Evolutionary conservation across 2,329 filamentous ascomycete genomes (phyloP).

Genomic region (Fusarium torulosum): DNA sequence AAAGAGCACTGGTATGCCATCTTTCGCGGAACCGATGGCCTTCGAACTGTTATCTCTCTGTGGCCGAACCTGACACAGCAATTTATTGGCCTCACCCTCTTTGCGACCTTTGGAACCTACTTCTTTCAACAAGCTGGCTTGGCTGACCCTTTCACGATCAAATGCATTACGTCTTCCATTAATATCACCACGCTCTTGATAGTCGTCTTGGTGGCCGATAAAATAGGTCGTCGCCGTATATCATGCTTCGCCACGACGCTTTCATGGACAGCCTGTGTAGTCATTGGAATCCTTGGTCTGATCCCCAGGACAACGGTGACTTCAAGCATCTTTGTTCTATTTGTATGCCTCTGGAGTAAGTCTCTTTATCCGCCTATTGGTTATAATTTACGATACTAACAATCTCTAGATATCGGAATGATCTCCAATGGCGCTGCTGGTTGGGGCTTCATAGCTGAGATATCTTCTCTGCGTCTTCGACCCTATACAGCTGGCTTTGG

Average conservation of each 20-base stretch:
- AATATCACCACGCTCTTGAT: constrained; percentile 30
- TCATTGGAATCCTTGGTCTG: not conserved
- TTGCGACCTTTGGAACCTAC: constrained; percentile 64
- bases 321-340: constrained; percentile 16
- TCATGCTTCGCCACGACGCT: not conserved
- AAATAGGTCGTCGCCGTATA: not conserved
- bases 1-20: not conserved
- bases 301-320: not conserved
- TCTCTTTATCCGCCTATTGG: accelerated
- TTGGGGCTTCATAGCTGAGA: constrained; percentile 53
- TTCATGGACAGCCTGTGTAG: not conserved
- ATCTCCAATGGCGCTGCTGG: constrained; percentile 33
- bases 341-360: constrained; percentile 30
- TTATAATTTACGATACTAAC: not conserved
- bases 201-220: constrained; percentile 11
- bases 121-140: constrained; percentile 53
- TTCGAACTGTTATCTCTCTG: not conserved
- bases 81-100: constrained; percentile 34
- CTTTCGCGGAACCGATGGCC: not conserved
- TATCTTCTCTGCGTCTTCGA: constrained; percentile 53
- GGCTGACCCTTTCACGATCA: constrained; percentile 39
- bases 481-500: constrained; percentile 49
- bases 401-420: constrained; percentile 11
- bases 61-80: constrained; percentile 34
- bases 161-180: constrained; percentile 36